A percentile compares a stretch with the other conserved stretches of the same genome.
phyloP scores from a whole-genome alignment of 2,329 filamentous ascomycete species.

The Fusarium sp. region DNA sequence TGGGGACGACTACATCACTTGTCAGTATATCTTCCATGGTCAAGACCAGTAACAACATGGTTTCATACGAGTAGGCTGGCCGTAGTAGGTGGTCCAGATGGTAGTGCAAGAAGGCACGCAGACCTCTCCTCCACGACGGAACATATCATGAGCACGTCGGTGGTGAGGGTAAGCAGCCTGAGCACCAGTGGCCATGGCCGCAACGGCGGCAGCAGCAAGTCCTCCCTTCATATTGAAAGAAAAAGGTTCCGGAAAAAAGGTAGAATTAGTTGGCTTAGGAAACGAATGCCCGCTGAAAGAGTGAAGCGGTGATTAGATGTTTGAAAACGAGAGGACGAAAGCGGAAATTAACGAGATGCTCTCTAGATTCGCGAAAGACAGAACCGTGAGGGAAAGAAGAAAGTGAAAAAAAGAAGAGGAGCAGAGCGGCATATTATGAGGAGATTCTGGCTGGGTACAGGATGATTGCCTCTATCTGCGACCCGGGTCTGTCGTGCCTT shows the following conservation, averaged over 20 bases:
- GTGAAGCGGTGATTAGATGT: conserved; percentile 77
- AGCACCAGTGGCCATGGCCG: conserved; percentile 69
- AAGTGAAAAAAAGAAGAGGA: conserved; percentile 51
- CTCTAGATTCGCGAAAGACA: conserved; percentile 65
- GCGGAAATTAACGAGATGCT: conserved; percentile 58
- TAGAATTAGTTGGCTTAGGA: conserved; percentile 44
- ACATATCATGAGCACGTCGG: conserved; percentile 73
- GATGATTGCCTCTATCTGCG: conserved; percentile 54
- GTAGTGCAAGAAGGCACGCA: conserved; percentile 78
- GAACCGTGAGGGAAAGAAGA: conserved; percentile 57
- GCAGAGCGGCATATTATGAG: conserved; percentile 48
- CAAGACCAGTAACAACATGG: background rate
- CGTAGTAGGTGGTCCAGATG: conserved; percentile 78
- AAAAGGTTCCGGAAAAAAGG: conserved; percentile 47
- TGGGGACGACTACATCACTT: conserved; percentile 55
- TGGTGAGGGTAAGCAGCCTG: conserved; percentile 69
- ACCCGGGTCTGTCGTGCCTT: conserved; percentile 34
- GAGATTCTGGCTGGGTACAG: conserved; percentile 54
- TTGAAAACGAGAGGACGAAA: conserved; percentile 65
- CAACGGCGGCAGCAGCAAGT: conserved; percentile 74
- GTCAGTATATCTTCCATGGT: conserved; percentile 35
- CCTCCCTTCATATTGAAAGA: conserved; percentile 79
- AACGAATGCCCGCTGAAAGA: conserved; percentile 90
- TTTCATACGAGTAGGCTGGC: conserved; percentile 73
- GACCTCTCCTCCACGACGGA: conserved; percentile 63